Evolutionary conservation across 2,329 filamentous ascomycete species (phyloP), one percentile per base, ranked within the genome.

Genomic region (Trichoderma sp.): DNA sequence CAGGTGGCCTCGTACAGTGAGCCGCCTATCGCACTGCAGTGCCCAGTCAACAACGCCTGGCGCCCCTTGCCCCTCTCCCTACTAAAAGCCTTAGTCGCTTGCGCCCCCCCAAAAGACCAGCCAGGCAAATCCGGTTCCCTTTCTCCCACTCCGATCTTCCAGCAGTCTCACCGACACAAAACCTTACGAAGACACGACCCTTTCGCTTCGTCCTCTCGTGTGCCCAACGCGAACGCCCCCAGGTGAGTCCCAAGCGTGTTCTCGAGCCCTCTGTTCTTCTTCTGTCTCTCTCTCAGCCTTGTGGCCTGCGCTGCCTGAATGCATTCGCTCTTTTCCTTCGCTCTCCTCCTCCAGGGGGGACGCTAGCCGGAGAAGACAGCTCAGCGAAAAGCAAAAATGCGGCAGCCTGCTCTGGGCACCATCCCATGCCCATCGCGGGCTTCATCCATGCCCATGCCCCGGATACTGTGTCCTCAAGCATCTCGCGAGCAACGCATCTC

Each of bases 391-490:
- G 63, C 55, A 68, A 69, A 69, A 71, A 70, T 72, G 72, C 70
- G 68, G 71, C 62, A 73, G 73, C 71, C 71, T 73, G 71, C 63
- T 28, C 13, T 53, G 68, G 68, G 39, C 39, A 55, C 50, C 62
- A 39, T 59, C 59, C 69, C 59, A 7, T 61, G 68, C 61, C 50
- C 61, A 39, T 65, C 67, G 34, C 50, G 36, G 36, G 28, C 53
- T 43, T 67, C 66, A 50, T 61, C 66, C 43, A 28, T 30, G n/a
- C 47, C 70, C 39, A 43, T 43, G 39, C 39, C 39, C 65, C 68
- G 71, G 72, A 70, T 76, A 75, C 75, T 71, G 75, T 77, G 76
- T 77, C 76, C 76, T 77, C 74, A 74, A 72, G 57, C 64, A 70
- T 59, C 72, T 61, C 67, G 72, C 71, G 70, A 43, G 34, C 30